phyloP scores from a whole-genome alignment of 2,329 filamentous ascomycete genomes.

The Pseudocercospora fijiensis region DNA sequence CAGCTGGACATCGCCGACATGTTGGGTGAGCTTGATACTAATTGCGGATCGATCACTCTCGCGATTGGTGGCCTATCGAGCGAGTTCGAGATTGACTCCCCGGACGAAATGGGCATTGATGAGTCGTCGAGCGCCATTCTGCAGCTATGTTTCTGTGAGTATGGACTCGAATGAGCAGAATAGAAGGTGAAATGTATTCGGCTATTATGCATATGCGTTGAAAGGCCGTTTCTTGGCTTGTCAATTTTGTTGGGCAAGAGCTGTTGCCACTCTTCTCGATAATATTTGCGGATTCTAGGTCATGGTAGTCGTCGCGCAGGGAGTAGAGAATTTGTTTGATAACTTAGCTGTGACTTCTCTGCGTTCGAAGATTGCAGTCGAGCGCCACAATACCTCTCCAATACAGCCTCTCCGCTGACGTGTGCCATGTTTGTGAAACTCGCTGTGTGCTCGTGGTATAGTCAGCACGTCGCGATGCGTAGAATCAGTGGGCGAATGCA shows the following conservation, averaged over 20 bases:
- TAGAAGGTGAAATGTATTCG: neutral
- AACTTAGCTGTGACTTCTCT: neutral
- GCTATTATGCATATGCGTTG: neutral
- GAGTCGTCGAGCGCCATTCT: neutral
- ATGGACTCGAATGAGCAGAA: neutral
- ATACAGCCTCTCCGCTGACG: neutral
- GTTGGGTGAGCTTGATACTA: neutral
- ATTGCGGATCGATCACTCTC: neutral
- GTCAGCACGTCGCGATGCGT: neutral
- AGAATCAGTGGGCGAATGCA: neutral
- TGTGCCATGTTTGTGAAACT: neutral
- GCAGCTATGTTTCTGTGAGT: neutral
- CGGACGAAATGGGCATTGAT: neutral
- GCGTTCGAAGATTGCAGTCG: neutral
- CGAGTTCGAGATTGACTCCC: neutral
- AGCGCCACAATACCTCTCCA: neutral
- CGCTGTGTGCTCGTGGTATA: neutral
- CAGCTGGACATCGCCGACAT: neutral
- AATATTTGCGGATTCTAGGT: neutral
- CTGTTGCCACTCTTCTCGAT: neutral
- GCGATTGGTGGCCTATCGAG: neutral
- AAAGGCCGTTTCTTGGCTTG: neutral
- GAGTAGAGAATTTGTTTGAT: neutral
- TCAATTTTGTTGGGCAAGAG: neutral
- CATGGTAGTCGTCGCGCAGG: neutral